Percentiles rank a stretch among this genome's conserved stretches.
Evolutionary conservation across 1,284 basidiomycete genomes (phyloP).

Genomic region (Sutorius eximius): DNA sequence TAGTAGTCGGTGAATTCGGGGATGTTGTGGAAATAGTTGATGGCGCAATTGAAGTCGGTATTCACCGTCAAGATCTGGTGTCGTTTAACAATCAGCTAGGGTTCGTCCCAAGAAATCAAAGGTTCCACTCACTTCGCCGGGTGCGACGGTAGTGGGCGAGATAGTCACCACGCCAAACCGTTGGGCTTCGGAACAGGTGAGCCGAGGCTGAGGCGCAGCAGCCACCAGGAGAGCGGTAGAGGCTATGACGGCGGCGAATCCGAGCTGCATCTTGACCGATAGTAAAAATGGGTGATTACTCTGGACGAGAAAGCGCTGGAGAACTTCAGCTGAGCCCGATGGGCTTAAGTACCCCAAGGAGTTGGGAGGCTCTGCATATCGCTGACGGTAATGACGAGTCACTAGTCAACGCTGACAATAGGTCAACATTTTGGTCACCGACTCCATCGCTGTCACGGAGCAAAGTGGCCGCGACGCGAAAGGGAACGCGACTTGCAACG

Average conservation of each 20-base stretch:
- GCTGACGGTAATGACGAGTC: not conserved
- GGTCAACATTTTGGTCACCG: not conserved
- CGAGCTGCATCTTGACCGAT: slow-evolving; percentile 19
- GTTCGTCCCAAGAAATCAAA: not conserved
- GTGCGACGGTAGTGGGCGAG: slow-evolving; percentile 22
- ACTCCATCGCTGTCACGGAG: not conserved
- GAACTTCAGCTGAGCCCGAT: not conserved
- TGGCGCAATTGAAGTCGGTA: slow-evolving; percentile 31
- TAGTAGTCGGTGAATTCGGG: slow-evolving; percentile 36
- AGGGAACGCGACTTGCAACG: not conserved
- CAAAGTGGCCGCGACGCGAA: slow-evolving; percentile 2
- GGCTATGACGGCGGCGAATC: slow-evolving; percentile 14
- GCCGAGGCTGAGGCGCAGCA: slow-evolving; percentile 21
- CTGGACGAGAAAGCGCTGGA: not conserved
- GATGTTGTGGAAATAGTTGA: slow-evolving; percentile 14
- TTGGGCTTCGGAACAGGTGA: slow-evolving; percentile 26
- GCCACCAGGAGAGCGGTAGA: slow-evolving; percentile 14
- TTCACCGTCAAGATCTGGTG: slow-evolving; percentile 25
- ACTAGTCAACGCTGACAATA: not conserved
- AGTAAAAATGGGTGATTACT: not conserved
- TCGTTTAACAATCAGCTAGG: slow-evolving; percentile 3
- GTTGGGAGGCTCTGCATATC: not conserved
- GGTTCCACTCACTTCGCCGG: slow-evolving; percentile 27
- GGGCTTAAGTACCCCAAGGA: slow-evolving; percentile 10
- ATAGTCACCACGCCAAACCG: slow-evolving; percentile 22